phyloP scores from a whole-genome alignment of 352 stramenopile genomes.

The Globisporangium parvum region DNA sequence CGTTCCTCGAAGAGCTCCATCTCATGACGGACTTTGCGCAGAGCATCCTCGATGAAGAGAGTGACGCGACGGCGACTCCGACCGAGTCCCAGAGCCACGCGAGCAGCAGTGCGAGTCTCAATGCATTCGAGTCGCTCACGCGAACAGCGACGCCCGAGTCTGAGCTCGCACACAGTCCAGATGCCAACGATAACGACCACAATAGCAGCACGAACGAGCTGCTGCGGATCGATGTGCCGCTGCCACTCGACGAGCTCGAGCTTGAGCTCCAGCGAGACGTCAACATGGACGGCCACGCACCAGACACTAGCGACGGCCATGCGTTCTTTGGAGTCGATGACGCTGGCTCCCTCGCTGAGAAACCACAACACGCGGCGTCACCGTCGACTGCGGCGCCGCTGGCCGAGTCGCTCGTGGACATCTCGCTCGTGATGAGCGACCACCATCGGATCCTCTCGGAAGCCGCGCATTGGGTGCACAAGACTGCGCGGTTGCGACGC shows the following conservation, averaged over 20 bases:
- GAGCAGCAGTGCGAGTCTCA: slow-evolving; percentile 42
- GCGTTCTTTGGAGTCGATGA: not conserved
- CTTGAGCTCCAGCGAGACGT: slow-evolving; percentile 10
- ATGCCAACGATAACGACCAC: not conserved
- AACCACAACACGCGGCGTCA: not conserved
- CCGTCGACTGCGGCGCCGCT: slow-evolving; percentile 24
- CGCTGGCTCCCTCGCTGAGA: too few relatives aligned
- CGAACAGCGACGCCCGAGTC: slow-evolving; percentile 25
- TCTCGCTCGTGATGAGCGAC: slow-evolving; percentile 75
- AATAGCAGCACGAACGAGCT: not conserved
- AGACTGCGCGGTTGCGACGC: slow-evolving; percentile 21
- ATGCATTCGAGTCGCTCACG: slow-evolving; percentile 19
- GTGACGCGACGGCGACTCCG: slow-evolving; percentile 7
- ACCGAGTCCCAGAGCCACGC: slow-evolving; percentile 22
- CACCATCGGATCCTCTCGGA: slow-evolving; percentile 58
- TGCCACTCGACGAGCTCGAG: slow-evolving; percentile 12
- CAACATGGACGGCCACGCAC: not conserved
- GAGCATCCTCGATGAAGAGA: slow-evolving; percentile 49
- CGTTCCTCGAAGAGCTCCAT: slow-evolving; percentile 56
- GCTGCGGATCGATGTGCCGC: slow-evolving; percentile 1
- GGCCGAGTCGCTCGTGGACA: slow-evolving; percentile 56
- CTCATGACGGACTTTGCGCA: slow-evolving; percentile 55
- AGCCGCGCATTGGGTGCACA: slow-evolving; percentile 36
- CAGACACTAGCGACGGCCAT: not conserved
- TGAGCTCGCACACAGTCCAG: not conserved